Base-by-base conservation (phyloP, 257 asterid species). In the Datura wrightii region DNA sequence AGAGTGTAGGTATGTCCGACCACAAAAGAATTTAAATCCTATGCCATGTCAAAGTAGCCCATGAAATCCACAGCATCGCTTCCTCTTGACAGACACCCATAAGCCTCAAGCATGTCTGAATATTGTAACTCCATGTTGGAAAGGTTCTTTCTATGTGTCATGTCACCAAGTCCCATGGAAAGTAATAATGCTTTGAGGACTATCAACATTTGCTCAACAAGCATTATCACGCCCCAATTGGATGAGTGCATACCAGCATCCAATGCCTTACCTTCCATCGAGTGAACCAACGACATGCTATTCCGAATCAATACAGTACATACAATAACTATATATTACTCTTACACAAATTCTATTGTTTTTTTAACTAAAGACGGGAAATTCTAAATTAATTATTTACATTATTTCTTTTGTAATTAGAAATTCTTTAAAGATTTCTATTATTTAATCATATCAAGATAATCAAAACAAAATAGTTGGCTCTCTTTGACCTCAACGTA, bases 21-120 rank as follows among this genome's bases (percentile, higher is more conserved):
- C 37, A 71, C 5, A 9, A 9, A 71, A 44, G 8, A 42, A 10
- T 42, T 71, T 44, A 46, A 71, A 44, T 44, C 79, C 55, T n/a
- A 71, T 5, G 18, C 79, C 55, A 8, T 41, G 36, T 18, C 54
- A 70, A 71, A 71, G 8, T 42, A 71, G 79, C 55, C 55, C 53
- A 18, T 71, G 18, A 71, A 71, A 71, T 46, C 79, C 14, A 44
- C 79, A 41, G 6, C 2, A 5, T 39, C 14, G 2, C 79, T 70
- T 70, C 54, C 53, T 41, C 79, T 70, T 70, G 79, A 41, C 54
- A 70, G 79, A 70, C 36, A 16, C 8, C 54, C 34, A 42, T 70
- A 39, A 69, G 34, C 79, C 79, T 69, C 54, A 36, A 14, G 74
- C 48, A 66, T 66, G 48, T 66, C 48, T 36, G 74, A 13, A 66